Evolutionary conservation across 768 basidiomycete species (phyloP), one percentile per base, ranked within the genome.

Genomic region (Trametes gibbosa): DNA sequence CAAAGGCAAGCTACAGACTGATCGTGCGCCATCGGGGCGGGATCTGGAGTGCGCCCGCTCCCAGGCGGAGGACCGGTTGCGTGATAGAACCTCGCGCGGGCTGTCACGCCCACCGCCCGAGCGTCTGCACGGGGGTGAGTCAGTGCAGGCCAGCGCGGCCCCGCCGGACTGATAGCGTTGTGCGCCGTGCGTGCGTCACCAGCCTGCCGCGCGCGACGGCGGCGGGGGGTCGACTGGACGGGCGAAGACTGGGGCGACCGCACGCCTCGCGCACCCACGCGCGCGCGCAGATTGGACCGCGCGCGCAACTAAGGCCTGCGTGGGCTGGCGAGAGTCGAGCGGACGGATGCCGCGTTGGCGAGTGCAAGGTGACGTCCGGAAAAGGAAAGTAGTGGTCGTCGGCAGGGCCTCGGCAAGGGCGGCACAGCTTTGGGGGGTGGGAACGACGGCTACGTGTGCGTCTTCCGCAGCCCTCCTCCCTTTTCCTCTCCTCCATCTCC

Each of bases 371-470:
- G 29, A 10, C 5, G 50, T 55, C 64, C 39, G 39, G 55, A 62
- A 53, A 35, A 61, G 64, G 27, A 65, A 50, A 25, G 60, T 47
- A 47, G 35, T 57, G 41, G 61, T 40, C 40, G 48, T 14, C 56
- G 54, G 58, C 39, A 51, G 61, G 51, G 59, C n/a, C 57, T 61
- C 60, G 64, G 58, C 50, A 56, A 58, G 53, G 27, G 35, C 51
- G 51, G 58, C 64, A 65, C 64, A 62, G 64, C 64, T 39, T 53
- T 43, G 61, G 58, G 27, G 58, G 57, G 59, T 61, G 64, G 61
- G 61, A 65, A 59, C 46, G 35, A 40, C 32, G 61, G 50, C 54
- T 54, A 58, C 62, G 62, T 63, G 59, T 63, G 54, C 65, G 54
- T 55, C 25, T 32, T 61, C 65, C 64, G 64, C 64, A 65, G 64